Conservation (phyloP, 495 filamentous ascomycete species). For the Penicillium maclennaniae region DNA sequence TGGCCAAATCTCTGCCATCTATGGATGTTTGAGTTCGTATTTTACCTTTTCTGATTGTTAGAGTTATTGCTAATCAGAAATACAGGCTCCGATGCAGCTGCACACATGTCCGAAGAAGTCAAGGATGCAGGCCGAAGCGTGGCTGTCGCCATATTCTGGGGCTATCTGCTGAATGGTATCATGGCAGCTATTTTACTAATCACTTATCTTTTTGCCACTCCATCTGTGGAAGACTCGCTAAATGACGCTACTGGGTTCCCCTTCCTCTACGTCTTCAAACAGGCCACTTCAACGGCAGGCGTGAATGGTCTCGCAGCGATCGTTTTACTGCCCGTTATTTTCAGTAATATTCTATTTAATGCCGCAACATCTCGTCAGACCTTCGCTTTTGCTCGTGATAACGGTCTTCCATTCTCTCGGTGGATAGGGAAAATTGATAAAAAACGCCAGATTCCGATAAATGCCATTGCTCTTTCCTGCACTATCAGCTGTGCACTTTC, state of each 20-base stretch:
- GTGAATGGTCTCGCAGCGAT: slow-evolving; percentile 29
- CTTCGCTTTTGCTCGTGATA: slow-evolving; percentile 44
- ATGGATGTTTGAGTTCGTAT: slow-evolving; percentile 28
- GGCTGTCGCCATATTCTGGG: slow-evolving; percentile 38
- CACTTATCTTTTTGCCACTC: slow-evolving; percentile 38
- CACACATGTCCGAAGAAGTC: slow-evolving; percentile 46
- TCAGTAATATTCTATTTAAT: slow-evolving; percentile 31
- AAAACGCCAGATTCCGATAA: slow-evolving; percentile 44
- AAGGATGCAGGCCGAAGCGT: slow-evolving; percentile 37
- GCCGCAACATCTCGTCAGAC: slow-evolving; percentile 37
- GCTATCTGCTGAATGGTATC: slow-evolving; percentile 33
- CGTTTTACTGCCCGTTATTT: slow-evolving; percentile 35
- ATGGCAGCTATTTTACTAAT: slow-evolving; percentile 37
- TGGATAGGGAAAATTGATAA: slow-evolving; percentile 33
- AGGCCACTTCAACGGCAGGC: slow-evolving; percentile 17
- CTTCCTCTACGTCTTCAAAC: slow-evolving; percentile 26
- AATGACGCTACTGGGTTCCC: slow-evolving; percentile 28
- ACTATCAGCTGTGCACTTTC: slow-evolving; percentile 31
- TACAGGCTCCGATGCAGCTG: slow-evolving; percentile 32
- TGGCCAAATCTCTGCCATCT: slow-evolving; percentile 42
- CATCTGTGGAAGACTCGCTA: slow-evolving; percentile 31
- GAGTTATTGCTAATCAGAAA: too few species aligned
- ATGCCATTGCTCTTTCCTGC: slow-evolving; percentile 33
- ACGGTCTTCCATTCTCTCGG: slow-evolving; percentile 33
- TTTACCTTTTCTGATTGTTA: not conserved